Conservation (phyloP, 2,329 filamentous ascomycete genomes). For the Talaromyces verruculosus region DNA sequence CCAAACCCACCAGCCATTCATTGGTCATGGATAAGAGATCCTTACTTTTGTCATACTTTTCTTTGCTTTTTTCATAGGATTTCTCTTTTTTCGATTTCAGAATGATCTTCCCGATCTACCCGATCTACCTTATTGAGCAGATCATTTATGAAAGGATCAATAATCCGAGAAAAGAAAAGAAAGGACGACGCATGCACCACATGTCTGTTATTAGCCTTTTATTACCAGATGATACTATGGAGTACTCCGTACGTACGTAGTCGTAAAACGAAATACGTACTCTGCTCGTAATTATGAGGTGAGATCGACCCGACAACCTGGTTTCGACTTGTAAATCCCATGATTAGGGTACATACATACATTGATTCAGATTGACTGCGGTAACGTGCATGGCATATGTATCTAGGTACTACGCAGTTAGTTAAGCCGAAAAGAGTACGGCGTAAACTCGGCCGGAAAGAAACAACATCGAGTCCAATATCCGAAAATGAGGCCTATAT, state of each 20-base stretch:
- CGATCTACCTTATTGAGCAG: neutral
- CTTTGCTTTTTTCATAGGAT: neutral
- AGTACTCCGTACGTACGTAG: neutral
- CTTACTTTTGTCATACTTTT: neutral
- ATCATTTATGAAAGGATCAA: slow-evolving; percentile 1
- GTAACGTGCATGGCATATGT: slow-evolving; percentile 10
- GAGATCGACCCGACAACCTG: neutral
- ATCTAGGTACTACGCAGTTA: neutral
- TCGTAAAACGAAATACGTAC: neutral
- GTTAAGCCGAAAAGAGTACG: neutral
- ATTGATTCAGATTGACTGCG: neutral
- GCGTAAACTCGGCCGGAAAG: neutral
- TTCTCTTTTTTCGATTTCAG: neutral
- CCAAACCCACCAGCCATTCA: neutral
- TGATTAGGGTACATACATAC: neutral
- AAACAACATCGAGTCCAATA: neutral
- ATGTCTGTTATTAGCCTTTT: neutral
- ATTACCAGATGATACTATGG: neutral
- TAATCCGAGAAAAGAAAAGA: neutral
- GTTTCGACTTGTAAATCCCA: neutral
- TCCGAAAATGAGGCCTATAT: neutral
- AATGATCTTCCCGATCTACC: neutral
- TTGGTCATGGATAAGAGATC: neutral
- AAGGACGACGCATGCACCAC: neutral
- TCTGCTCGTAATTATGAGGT: neutral